Conservation (phyloP, 768 basidiomycete species). For the Suillus variegatus region DNA sequence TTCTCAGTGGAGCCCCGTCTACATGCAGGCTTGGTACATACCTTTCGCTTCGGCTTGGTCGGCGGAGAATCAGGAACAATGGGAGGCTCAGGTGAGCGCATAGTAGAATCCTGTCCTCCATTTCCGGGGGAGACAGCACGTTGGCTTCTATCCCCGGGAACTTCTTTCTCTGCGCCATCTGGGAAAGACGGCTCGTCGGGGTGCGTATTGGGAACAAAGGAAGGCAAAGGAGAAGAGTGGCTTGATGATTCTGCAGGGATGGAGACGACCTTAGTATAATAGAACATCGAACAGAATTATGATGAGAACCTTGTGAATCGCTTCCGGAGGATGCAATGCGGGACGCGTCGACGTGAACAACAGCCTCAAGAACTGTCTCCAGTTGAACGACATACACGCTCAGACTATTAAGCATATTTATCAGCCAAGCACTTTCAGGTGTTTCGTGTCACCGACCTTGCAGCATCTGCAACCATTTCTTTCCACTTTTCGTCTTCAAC, state of each 20-base stretch:
- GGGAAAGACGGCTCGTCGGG: conserved; percentile 50
- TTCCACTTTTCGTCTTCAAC: conserved; percentile 59
- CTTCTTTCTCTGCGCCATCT: conserved; percentile 5
- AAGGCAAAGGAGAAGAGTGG: conserved; percentile 43
- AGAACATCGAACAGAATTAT: background rate
- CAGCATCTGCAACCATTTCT: conserved; percentile 50
- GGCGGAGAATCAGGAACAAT: conserved; percentile 22
- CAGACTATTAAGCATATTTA: conserved; percentile 28
- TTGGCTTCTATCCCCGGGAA: conserved; percentile 9
- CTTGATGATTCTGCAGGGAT: conserved; percentile 9
- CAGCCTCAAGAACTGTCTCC: conserved; percentile 54
- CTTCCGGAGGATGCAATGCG: conserved; percentile 25
- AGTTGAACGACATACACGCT: conserved; percentile 45
- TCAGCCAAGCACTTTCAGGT: conserved; percentile 14
- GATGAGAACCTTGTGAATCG: conserved; percentile 21
- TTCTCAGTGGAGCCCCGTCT: background rate
- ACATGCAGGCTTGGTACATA: conserved; percentile 15
- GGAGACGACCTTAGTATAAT: background rate
- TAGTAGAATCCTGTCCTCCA: conserved; percentile 10
- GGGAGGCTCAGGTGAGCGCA: conserved; percentile 21
- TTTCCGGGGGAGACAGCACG: conserved; percentile 15
- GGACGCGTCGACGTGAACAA: conserved; percentile 37
- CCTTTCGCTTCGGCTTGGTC: conserved; percentile 33
- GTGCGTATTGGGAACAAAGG: conserved; percentile 53
- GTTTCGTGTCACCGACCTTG: conserved; percentile 39